Base-by-base conservation (phyloP, 768 basidiomycete genomes). In the Suillus subalutaceus region DNA sequence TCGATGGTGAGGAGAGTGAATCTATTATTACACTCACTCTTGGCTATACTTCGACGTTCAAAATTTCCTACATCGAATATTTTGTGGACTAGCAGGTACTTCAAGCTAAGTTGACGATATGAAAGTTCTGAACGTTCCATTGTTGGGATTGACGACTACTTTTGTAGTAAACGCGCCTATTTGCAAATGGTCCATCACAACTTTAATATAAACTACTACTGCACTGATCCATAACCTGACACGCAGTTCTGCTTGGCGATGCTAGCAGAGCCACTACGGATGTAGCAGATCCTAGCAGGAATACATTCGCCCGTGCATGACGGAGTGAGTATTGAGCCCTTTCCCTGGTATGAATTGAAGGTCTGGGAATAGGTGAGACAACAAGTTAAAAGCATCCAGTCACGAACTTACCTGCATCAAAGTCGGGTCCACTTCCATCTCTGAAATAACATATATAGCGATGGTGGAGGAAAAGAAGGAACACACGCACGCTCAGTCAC, bases 281-380 rank as follows among this genome's bases (percentile, higher is more conserved):
- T 89, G 69, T 91, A 91, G 72, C 90, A 92, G 52, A 93, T 87
- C 76, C 85, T 92, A 30, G 92, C 92, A 1, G 74, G 67, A n/a
- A 80, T 72, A 69, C 91, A 93, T 18, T 83, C 80, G 20, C 84
- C 87, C 0, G 83, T 86, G 74, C 91, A 93, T 15, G 86, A 65
- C 18, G 77, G 72, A 26, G 84, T 83, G 38, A 77, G 80, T 38
- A 87, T 75, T 6, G 90, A 90, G 64, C 82, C 81, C 77, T 92
- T 93, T 52, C 91, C 90, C 75, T 93, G 92, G 69, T 88, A 83
- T 0, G 82, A 85, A 66, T 86, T 90, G 80, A 92, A 93, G 15
- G 80, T 82, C 86, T 91, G 62, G 6, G 48, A 13, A n/a, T 70
- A 46, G 68, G 63, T 50, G 53, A 61, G 57, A 20, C n/a, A 16